Conservation (phyloP, 2,329 filamentous ascomycete species). For the Nothophoma quercina region DNA sequence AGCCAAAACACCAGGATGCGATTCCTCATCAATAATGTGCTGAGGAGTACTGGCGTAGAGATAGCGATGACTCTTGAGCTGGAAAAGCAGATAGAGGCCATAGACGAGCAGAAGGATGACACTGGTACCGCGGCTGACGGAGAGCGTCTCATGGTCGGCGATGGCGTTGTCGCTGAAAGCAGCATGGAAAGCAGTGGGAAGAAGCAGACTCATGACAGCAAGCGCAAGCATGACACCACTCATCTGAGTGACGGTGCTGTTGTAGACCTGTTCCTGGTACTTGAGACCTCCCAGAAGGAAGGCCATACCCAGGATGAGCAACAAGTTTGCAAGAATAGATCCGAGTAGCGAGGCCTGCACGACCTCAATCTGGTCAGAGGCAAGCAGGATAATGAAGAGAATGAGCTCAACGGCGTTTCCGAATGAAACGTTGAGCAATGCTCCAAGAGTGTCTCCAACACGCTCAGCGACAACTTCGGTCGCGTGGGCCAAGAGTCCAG, state of each 20-base stretch:
- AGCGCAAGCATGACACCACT: slow-evolving; percentile 90
- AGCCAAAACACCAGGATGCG: slow-evolving; percentile 82
- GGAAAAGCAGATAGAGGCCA: slow-evolving; percentile 83
- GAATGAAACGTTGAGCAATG: slow-evolving; percentile 61
- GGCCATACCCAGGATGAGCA: slow-evolving; percentile 90
- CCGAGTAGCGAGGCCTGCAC: slow-evolving; percentile 90
- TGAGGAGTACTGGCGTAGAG: slow-evolving; percentile 92
- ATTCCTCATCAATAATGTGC: slow-evolving; percentile 90
- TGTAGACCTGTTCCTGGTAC: slow-evolving; percentile 93
- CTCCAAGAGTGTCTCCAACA: slow-evolving; percentile 59
- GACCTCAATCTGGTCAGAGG: slow-evolving; percentile 80
- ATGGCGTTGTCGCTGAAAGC: slow-evolving; percentile 71
- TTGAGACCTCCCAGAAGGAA: slow-evolving; percentile 87
- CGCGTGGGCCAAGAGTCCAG: slow-evolving; percentile 58
- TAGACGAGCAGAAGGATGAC: slow-evolving; percentile 86
- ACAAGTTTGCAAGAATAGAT: slow-evolving; percentile 86
- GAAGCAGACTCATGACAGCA: slow-evolving; percentile 85
- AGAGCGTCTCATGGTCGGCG: slow-evolving; percentile 76
- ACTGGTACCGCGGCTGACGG: slow-evolving; percentile 89
- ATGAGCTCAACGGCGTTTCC: slow-evolving; percentile 62
- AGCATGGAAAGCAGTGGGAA: slow-evolving; percentile 93
- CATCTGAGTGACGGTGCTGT: slow-evolving; percentile 95
- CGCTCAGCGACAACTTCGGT: slow-evolving; percentile 59
- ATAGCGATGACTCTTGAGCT: slow-evolving; percentile 90
- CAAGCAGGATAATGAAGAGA: slow-evolving; percentile 56